Conservation (phyloP, 441 rosid genomes). For the Aquilaria agallochum region DNA sequence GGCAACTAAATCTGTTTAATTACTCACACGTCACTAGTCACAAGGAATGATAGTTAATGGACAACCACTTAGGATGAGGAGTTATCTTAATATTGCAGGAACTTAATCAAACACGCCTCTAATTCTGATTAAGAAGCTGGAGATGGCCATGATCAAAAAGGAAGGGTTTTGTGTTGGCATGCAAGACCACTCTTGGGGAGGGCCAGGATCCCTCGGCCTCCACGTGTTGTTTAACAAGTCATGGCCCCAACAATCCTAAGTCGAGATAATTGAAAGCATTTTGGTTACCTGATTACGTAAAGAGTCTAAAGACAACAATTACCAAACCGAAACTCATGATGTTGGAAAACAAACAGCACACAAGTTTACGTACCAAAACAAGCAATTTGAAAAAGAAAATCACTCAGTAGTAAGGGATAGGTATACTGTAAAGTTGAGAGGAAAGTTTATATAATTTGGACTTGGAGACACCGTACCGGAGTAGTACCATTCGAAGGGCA, state of each 20-base stretch:
- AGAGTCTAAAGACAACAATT: too few species aligned
- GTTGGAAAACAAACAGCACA: too few species aligned
- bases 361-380: too few species aligned
- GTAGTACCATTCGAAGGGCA: too few species aligned
- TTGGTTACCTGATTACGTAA: not conserved
- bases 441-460: too few species aligned
- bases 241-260: too few species aligned
- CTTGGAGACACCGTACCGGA: too few species aligned
- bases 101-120: not conserved
- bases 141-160: not conserved
- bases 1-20: not conserved
- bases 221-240: constrained; percentile 17
- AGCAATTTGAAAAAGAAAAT: too few species aligned
- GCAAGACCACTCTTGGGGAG: not conserved
- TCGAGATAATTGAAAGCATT: too few species aligned
- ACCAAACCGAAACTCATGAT: too few species aligned
- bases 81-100: constrained; percentile 17
- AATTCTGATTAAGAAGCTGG: not conserved
- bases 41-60: constrained; percentile 1
- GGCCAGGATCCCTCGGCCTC: not conserved
- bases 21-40: not conserved
- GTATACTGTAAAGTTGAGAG: too few species aligned
- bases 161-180: not conserved
- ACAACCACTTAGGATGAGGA: not conserved
- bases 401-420: too few species aligned